Base-by-base conservation (phyloP, 1,284 basidiomycete genomes). In the Austroboletus sp. region DNA sequence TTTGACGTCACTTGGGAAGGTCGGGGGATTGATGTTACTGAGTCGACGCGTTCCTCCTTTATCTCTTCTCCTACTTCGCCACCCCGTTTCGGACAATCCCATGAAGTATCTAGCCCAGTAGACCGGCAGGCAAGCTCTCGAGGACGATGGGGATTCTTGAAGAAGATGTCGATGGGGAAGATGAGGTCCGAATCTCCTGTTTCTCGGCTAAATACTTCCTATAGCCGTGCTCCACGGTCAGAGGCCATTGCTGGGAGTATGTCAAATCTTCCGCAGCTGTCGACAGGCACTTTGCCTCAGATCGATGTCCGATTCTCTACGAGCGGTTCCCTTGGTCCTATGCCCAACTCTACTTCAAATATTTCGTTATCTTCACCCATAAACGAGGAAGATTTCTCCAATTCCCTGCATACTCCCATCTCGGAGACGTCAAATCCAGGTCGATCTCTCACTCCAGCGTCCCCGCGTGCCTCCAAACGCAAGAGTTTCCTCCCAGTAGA, bases 81-180 rank as follows among this genome's bases (percentile, higher is more conserved):
- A 6, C 64, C 64, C 33, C 62, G 61, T 34, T 32, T 21, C 11
- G n/a, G 17, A 19, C 49, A 48, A 26, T 29, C 12, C 44, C 46
- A 48, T 37, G 46, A 26, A 21, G 51, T 45, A 7, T 51, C 57
- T 3, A 53, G 57, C 27, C 63, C 63, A 15, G 19, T 35, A 38
- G 65, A 66, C 17, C 56, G 59, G 2, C 66, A 53, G 42, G 32
- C 39, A 21, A 16, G 41, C 26, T 48, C 61, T 35, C 63, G 65
- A 36, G 79, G 80, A 46, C 80, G 86, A 49, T 94, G 90, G 89
- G 89, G 92, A 3, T 94, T 96, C 70, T 71, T 96, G 50, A 90
- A 92, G 69, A 96, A 96, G 70, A 93, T 96, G 87, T 93, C 89
- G 9, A 92, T 93, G 87, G 85, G 89, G 17, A 87, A 86, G 66